These are phyloP conservation scores for Ziziphus jujuba DNA, from an alignment of 306 rosid genomes.

Conservation along the genomic window DNA sequence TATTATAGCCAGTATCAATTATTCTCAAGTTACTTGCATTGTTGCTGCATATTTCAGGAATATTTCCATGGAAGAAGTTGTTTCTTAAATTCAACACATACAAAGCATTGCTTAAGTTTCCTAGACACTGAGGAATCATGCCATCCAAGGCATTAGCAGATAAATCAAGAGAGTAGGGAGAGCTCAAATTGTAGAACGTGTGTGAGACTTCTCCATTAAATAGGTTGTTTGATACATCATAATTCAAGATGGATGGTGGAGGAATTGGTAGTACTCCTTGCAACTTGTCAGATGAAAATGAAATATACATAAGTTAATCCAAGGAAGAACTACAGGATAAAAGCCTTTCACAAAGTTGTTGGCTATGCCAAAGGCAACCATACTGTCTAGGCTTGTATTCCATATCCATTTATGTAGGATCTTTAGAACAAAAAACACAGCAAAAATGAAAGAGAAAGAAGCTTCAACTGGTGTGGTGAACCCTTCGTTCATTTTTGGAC, in stretches of 20 bases:
- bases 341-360: not conserved
- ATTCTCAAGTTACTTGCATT: not conserved
- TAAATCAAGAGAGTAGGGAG: too few species aligned
- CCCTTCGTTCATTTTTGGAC: too few species aligned
- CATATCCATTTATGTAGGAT: too few species aligned
- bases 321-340: not conserved
- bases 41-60: not conserved
- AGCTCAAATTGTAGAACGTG: too few species aligned
- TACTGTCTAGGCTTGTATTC: not conserved
- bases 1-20: constrained; percentile 11
- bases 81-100: not conserved
- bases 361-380: not conserved
- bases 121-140: not conserved
- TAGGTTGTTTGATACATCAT: not conserved
- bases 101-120: not conserved
- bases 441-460: too few species aligned
- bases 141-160: not conserved
- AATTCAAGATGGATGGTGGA: accelerated
- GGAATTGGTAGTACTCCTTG: constrained; percentile 1
- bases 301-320: not conserved
- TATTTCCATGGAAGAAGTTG: not conserved
- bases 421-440: too few species aligned
- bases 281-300: not conserved
- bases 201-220: not conserved
- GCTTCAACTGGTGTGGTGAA: too few species aligned